Evolutionary conservation across 2,329 filamentous ascomycete genomes (phyloP).

Genomic region (Colletotrichum sp.): DNA sequence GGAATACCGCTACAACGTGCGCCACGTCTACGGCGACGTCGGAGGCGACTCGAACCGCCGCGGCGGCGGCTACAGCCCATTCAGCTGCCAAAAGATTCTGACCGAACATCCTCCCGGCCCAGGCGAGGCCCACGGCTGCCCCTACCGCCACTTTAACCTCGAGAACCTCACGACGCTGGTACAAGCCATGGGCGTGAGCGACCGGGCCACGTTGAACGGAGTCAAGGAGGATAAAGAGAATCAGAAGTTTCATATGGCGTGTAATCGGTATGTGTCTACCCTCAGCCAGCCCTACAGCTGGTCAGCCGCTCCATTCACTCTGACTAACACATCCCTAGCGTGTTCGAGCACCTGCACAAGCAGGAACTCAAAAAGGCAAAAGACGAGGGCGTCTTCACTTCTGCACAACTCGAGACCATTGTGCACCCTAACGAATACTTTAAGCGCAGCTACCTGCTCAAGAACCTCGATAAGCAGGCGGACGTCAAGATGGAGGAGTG

Average conservation of each 20-base stretch:
- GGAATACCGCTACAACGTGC: constrained; percentile 95
- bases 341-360: constrained; percentile 89
- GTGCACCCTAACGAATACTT: constrained; percentile 98
- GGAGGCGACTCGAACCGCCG: constrained; percentile 89
- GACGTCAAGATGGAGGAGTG: constrained; percentile 65
- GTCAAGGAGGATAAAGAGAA: constrained; percentile 90
- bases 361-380: constrained; percentile 77
- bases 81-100: constrained; percentile 93
- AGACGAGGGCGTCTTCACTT: constrained; percentile 73
- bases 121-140: constrained; percentile 93
- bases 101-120: constrained; percentile 86
- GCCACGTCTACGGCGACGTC: constrained; percentile 94
- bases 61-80: constrained; percentile 86
- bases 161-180: constrained; percentile 84
- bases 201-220: constrained; percentile 77
- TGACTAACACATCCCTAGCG: constrained; percentile 47
- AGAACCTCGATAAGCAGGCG: constrained; percentile 68
- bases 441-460: constrained; percentile 89
- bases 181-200: constrained; percentile 79
- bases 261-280: constrained; percentile 73
- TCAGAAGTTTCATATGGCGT: constrained; percentile 92
- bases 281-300: background rate
- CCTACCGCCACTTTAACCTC: constrained; percentile 88
- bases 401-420: constrained; percentile 88
- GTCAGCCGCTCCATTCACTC: background rate